Base-by-base conservation (phyloP, 768 basidiomycete species). In the Phaeolepiota aurea region DNA sequence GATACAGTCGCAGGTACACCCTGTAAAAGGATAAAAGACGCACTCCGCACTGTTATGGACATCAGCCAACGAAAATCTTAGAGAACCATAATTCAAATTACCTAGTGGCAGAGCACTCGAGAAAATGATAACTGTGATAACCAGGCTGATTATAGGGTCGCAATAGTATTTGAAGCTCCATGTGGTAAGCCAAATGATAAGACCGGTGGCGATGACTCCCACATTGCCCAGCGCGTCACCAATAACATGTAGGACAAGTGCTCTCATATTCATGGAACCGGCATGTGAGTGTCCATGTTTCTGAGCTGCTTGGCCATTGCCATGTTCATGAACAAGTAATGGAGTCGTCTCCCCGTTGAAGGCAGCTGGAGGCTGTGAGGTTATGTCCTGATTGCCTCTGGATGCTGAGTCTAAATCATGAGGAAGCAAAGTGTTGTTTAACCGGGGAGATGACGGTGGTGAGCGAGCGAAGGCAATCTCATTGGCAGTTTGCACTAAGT, bases 191-290 rank as follows among this genome's bases (percentile, higher is more conserved):
- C 90, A 93, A 54, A 99, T 96, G 55, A 98, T 68, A 9, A 98
- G 76, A 42, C 96, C 96, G 3, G 93, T 89, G 23, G 84, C 80
- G 44, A 99, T 96, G 46, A 99, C 96, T 39, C 96, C 96, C 46
- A 98, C 87, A 59, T 99, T 98, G 37, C 96, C 96, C 18, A 99
- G 74, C 41, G 94, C 94, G 65, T 99, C 94, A 22, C 94, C 94
- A 33, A 99, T 60, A 28, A 98, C 96, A 59, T 99, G 96, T 20
- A 99, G 63, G 21, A 98, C 69, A 1, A 99, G 71, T 20, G 92
- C 96, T n/a, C 71, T 84, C 93, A 98, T 97, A 62, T 98, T 99
- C 96, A 99, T 98, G 1, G 83, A 88, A 1, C 80, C 82, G 5
- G 64, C 62, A 51, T 81, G 77, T 19, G 42, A 41, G 39, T 64